phyloP scores from a whole-genome alignment of 192 early-diverging fungal species.

The Coemansia sp. region DNA sequence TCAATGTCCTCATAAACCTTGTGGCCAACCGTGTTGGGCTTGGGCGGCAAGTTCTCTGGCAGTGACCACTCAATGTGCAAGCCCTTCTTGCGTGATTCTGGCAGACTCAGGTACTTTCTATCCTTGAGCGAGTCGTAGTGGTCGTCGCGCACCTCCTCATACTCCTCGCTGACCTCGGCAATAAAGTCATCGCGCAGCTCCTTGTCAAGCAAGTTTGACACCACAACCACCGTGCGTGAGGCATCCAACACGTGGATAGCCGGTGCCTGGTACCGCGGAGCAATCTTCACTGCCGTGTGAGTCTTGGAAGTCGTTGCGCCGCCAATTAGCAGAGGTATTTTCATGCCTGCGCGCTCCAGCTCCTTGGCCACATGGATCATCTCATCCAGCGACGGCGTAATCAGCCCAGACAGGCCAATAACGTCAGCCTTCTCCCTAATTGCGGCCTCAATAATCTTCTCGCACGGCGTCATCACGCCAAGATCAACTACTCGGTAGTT shows the following conservation, averaged over 20 bases:
- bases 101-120: slow-evolving; percentile 70
- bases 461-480: slow-evolving; percentile 94
- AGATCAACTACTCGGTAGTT: slow-evolving; percentile 94
- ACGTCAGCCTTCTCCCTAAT: slow-evolving; percentile 88
- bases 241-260: slow-evolving; percentile 90
- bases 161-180: slow-evolving; percentile 87
- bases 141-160: slow-evolving; percentile 90
- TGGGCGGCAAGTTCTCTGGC: slow-evolving; percentile 63
- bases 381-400: slow-evolving; percentile 94
- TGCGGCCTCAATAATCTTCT: slow-evolving; percentile 87
- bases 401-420: slow-evolving; percentile 91
- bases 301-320: slow-evolving; percentile 96
- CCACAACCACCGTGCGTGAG: slow-evolving; percentile 88
- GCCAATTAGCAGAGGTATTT: slow-evolving; percentile 88
- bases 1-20: slow-evolving; percentile 76
- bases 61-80: slow-evolving; percentile 71
- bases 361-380: slow-evolving; percentile 97
- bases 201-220: slow-evolving; percentile 80
- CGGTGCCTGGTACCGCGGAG: slow-evolving; percentile 79
- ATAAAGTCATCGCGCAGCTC: slow-evolving; percentile 81
- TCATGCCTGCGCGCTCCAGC: slow-evolving; percentile 81
- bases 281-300: slow-evolving; percentile 96
- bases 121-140: slow-evolving; percentile 92
- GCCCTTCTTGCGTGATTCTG: slow-evolving; percentile 65
- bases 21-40: slow-evolving; percentile 82